Base-by-base conservation (phyloP, 2,329 filamentous ascomycete species). In the Botryotinia globosa region DNA sequence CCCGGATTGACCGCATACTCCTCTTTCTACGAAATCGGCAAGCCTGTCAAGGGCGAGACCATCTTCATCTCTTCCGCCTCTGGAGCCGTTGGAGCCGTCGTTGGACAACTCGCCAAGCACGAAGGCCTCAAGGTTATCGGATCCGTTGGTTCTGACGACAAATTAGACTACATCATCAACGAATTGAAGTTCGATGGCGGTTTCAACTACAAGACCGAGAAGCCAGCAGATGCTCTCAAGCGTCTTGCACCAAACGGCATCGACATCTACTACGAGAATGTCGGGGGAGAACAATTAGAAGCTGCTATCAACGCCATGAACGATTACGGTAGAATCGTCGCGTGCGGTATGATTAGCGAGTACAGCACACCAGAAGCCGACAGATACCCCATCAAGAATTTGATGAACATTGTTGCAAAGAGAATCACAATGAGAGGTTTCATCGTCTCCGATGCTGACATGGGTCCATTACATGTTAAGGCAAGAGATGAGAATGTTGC, bases 251-350 rank as follows among this genome's bases (percentile, higher is more conserved):
- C 91, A 1, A 81, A 93, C 34, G 92, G 92, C 10, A 85, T 94
- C 74, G 91, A 94, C 79, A 93, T 94, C 80, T 94, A 94, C 84
- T 94, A 91, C 79, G 92, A 94, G 82, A 94, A 94, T 77, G 92
- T 92, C 10, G 92, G 92, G 32, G 92, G 91, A 56, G 91, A 92
- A 81, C 90, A 92, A 75, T 85, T 94, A 69, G 89, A 92, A 76
- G 90, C 90, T 56, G 89, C 90, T 0, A 82, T 94, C 65, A 84
- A 86, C 39, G 83, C 85, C 69, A 84, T 92, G 82, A 93, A 92
- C 74, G 77, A 84, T 71, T 88, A 85, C 73, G 92, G 91, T 10
- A 86, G 91, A 73, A 89, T 94, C 69, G 83, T 90, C 77, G 84
- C 84, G 72, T 89, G 86, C 77, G 86, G 86, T 54, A 89, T 93